These are phyloP conservation scores for Paramecium pentaurelia DNA, from an alignment of 73 alveolate species.

Conservation along the genomic window DNA sequence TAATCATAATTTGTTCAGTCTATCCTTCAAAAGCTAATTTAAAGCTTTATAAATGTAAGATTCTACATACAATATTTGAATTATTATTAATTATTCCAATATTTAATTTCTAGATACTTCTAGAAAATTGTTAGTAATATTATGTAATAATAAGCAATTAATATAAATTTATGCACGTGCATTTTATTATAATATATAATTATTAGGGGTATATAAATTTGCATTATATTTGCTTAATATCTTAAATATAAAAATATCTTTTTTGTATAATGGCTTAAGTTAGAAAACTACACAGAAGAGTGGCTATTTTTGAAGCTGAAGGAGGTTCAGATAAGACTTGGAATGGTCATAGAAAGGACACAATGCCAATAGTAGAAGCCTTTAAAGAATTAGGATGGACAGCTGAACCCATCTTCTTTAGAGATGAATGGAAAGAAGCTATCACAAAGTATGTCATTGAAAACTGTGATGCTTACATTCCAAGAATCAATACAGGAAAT, in stretches of 20 bases:
- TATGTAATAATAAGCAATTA: neutral
- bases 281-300: slow-evolving; percentile 37
- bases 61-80: neutral
- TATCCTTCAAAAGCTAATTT: neutral
- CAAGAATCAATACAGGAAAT: slow-evolving; percentile 39
- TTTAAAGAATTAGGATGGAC: slow-evolving; percentile 47
- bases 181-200: neutral
- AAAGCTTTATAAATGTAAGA: neutral
- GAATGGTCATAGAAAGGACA: slow-evolving; percentile 48
- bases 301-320: slow-evolving; percentile 30
- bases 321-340: slow-evolving; percentile 23
- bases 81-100: neutral
- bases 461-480: slow-evolving; percentile 35
- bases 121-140: neutral
- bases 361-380: slow-evolving; percentile 53
- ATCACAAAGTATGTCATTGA: slow-evolving; percentile 38
- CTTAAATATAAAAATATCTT: neutral
- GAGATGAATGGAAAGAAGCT: slow-evolving; percentile 45
- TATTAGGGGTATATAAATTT: neutral
- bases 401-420: slow-evolving; percentile 47
- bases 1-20: neutral
- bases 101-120: neutral
- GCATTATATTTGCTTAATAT: neutral
- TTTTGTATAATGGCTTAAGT: neutral
- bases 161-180: slow-evolving; percentile 2